phyloP scores from a whole-genome alignment of 768 basidiomycete genomes.

The Steccherinum ochraceum region DNA sequence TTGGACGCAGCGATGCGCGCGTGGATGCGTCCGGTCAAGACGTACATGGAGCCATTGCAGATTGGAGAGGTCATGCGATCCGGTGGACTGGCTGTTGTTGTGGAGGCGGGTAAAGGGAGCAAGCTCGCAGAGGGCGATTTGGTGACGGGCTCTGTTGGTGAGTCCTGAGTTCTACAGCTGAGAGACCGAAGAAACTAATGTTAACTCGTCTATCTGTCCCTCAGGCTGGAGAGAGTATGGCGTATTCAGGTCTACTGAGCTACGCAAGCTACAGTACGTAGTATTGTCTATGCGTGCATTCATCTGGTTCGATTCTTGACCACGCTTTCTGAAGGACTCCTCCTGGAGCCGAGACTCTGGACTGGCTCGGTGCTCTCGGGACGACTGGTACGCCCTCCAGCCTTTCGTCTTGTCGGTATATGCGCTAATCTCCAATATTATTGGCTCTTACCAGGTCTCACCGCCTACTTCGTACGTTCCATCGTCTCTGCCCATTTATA shows the following conservation, averaged over 20 bases:
- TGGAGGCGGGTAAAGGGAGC: slow-evolving; percentile 49
- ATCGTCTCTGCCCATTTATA: too few species aligned
- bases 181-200: too few species aligned
- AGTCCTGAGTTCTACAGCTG: too few species aligned
- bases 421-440: too few species aligned
- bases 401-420: too few species aligned
- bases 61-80: slow-evolving; percentile 65
- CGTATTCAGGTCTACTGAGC: slow-evolving; percentile 45
- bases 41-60: slow-evolving; percentile 54
- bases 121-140: slow-evolving; percentile 58
- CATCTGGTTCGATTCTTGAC: too few species aligned
- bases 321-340: too few species aligned
- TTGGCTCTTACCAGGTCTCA: slow-evolving; percentile 66
- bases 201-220: not conserved
- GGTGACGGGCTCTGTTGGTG: slow-evolving; percentile 62
- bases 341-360: slow-evolving; percentile 57
- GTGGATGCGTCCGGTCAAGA: slow-evolving; percentile 68
- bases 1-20: slow-evolving; percentile 88
- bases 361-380: slow-evolving; percentile 83
- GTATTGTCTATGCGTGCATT: too few species aligned
- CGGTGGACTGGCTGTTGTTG: slow-evolving; percentile 56
- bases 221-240: slow-evolving; percentile 78
- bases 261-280: slow-evolving; percentile 54
- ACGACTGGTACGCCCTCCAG: slow-evolving; percentile 48
- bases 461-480: slow-evolving; percentile 85